These are phyloP conservation scores for Backusella circina DNA, from an alignment of 192 early-diverging fungal species.

Conservation along the genomic window DNA sequence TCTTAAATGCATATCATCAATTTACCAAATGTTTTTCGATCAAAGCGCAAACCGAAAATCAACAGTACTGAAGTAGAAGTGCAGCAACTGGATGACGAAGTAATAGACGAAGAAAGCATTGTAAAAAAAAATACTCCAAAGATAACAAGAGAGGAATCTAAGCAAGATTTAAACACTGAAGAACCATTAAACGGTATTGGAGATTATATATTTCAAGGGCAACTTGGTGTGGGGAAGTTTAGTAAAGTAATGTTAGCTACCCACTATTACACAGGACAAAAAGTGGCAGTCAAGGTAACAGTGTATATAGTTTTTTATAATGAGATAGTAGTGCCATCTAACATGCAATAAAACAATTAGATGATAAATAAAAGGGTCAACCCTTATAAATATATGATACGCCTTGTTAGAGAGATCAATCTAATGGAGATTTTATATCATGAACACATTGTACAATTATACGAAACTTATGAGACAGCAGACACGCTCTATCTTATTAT, in stretches of 20 bases:
- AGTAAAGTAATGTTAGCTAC: constrained; percentile 72
- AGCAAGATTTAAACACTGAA: not conserved
- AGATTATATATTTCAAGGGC: constrained; percentile 72
- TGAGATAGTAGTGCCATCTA: not conserved
- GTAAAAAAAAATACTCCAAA: not conserved
- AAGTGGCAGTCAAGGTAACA: constrained; percentile 32
- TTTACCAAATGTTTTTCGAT: not conserved
- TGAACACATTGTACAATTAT: constrained; percentile 82
- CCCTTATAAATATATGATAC: constrained; percentile 41
- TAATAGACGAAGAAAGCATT: not conserved
- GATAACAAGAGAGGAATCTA: not conserved
- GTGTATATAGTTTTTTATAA: not conserved
- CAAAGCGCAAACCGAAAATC: not conserved
- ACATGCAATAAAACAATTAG: constrained; percentile 5
- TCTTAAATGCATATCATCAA: not conserved
- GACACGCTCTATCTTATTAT: constrained; percentile 82
- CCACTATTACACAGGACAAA: constrained; percentile 47
- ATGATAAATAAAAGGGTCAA: constrained; percentile 50
- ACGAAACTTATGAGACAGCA: constrained; percentile 77
- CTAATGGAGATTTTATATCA: constrained; percentile 86
- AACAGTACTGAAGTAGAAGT: not conserved
- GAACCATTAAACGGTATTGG: constrained; percentile 41
- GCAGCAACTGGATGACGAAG: not conserved
- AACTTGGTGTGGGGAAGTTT: constrained; percentile 78
- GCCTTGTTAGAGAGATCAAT: constrained; percentile 74